phyloP scores from a whole-genome alignment of 176 grass and related monocot genomes.

The Carex pumila region DNA sequence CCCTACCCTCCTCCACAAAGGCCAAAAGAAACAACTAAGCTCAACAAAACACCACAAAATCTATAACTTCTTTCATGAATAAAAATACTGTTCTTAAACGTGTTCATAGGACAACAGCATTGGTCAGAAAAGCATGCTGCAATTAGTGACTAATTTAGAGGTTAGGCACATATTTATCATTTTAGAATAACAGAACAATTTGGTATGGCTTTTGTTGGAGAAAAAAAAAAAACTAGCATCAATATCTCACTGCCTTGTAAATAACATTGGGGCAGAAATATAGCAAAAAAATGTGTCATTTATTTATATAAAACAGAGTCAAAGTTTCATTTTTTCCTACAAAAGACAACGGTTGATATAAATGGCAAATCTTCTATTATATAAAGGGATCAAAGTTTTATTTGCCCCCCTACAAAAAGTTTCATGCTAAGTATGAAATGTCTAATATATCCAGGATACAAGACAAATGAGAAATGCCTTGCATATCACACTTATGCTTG shows the following conservation, averaged over 20 bases:
- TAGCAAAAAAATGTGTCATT: not conserved
- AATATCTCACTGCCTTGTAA: not conserved
- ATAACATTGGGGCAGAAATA: not conserved
- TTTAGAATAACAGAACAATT: not conserved
- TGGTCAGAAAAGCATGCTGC: not conserved
- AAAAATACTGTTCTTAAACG: not conserved
- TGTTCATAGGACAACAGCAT: not conserved
- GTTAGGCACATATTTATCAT: not conserved
- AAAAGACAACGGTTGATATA: too few species aligned
- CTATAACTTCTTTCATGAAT: too few species aligned
- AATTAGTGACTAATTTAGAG: too few species aligned
- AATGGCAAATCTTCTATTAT: too few species aligned
- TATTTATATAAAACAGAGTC: not conserved
- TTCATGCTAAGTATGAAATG: too few species aligned
- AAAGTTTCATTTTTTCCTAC: not conserved
- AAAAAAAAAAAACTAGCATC: too few species aligned
- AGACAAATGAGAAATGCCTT: too few species aligned
- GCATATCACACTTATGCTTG: not conserved
- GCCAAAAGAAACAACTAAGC: not conserved
- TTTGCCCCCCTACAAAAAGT: too few species aligned
- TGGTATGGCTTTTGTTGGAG: not conserved
- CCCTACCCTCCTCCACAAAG: conserved; percentile 14
- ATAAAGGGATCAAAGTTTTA: too few species aligned
- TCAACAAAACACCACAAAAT: not conserved
- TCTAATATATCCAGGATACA: too few species aligned